Conservation (phyloP, 805 yeast species). For the Schizosaccharomyces lindneri region DNA sequence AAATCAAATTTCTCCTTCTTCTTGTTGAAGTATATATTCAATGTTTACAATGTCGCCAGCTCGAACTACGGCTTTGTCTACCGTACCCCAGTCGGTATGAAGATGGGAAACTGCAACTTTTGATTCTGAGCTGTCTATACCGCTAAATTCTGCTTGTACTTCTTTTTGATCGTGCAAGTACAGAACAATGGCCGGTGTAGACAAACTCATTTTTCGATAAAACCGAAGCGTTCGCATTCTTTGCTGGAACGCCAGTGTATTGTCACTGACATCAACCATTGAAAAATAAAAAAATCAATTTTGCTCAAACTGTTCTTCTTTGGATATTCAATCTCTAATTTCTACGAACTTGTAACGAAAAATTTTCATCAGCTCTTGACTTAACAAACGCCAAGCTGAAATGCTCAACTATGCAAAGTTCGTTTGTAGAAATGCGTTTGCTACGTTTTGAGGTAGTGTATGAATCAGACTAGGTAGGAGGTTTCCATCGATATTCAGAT, state of each 20-base stretch:
- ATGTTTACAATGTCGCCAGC: not conserved
- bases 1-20: not conserved
- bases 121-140: not conserved
- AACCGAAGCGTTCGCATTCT: not conserved
- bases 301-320: too few species aligned
- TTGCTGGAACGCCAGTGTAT: not conserved
- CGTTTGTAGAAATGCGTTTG: too few species aligned
- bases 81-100: not conserved
- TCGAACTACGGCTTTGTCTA: not conserved
- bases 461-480: too few species aligned
- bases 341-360: too few species aligned
- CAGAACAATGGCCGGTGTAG: not conserved
- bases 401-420: too few species aligned
- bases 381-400: too few species aligned
- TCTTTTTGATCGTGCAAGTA: not conserved
- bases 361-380: too few species aligned
- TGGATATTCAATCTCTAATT: too few species aligned
- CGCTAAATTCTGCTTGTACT: not conserved
- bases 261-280: not conserved
- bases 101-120: not conserved
- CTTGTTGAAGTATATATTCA: not conserved
- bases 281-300: too few species aligned
- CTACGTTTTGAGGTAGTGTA: too few species aligned
- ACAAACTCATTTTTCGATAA: not conserved
- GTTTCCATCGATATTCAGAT: too few species aligned